These are phyloP conservation scores for Polytrichum commune DNA, from an alignment of 225 moss, liverwort and hornwort genomes.

Conservation along the genomic window DNA sequence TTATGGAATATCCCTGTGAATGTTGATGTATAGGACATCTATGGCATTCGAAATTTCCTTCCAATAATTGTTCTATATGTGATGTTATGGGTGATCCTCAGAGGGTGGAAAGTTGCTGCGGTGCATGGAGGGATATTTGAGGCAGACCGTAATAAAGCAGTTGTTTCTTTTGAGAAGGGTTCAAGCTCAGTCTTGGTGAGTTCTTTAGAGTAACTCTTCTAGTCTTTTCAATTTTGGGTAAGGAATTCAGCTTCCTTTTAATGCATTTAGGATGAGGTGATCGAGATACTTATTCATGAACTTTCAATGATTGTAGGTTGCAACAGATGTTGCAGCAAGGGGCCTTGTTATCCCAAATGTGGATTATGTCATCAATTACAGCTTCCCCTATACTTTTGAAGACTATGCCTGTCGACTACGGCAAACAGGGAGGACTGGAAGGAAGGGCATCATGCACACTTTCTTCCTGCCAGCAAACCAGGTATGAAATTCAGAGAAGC, in stretches of 20 bases:
- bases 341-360: slow-evolving; percentile 76
- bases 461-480: slow-evolving; percentile 65
- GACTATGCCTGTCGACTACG: slow-evolving; percentile 67
- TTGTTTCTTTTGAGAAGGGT: slow-evolving; percentile 55
- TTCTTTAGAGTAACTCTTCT: neutral
- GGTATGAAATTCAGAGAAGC: slow-evolving; percentile 11
- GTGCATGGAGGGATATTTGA: slow-evolving; percentile 71
- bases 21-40: neutral
- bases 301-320: slow-evolving; percentile 33
- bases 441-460: slow-evolving; percentile 65
- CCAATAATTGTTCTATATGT: neutral
- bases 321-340: slow-evolving; percentile 72
- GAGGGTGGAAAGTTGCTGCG: slow-evolving; percentile 65
- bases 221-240: too few relatives aligned
- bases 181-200: slow-evolving; percentile 46
- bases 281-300: neutral
- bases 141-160: slow-evolving; percentile 48
- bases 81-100: slow-evolving; percentile 11
- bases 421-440: slow-evolving; percentile 60
- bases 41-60: neutral
- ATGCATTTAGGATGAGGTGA: neutral
- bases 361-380: slow-evolving; percentile 76
- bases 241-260: too few relatives aligned
- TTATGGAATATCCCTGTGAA: neutral
- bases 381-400: slow-evolving; percentile 65